Conservation (phyloP, 2,329 filamentous ascomycete genomes). For the Colletotrichum karsti region DNA sequence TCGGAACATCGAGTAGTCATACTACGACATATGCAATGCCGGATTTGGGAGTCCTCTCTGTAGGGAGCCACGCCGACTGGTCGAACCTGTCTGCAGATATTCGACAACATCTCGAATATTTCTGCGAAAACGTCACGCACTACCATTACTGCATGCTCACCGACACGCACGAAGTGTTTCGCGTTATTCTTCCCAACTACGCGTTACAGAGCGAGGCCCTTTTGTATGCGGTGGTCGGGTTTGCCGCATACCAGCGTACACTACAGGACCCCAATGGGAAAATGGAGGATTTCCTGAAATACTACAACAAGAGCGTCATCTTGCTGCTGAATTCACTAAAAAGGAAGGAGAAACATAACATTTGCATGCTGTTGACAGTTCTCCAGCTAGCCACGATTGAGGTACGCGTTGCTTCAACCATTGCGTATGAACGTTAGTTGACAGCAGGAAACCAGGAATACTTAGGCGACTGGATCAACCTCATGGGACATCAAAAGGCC, state of each 20-base stretch:
- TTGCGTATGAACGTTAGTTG: conserved; percentile 21
- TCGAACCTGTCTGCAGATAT: conserved; percentile 73
- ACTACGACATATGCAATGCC: conserved; percentile 35
- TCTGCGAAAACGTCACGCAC: conserved; percentile 78
- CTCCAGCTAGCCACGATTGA: conserved; percentile 94
- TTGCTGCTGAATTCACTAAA: conserved; percentile 77
- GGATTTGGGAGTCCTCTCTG: conserved; percentile 23
- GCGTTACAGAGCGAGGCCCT: conserved; percentile 81
- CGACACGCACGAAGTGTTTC: conserved; percentile 78
- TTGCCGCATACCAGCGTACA: conserved; percentile 87
- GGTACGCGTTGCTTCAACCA: conserved; percentile 57
- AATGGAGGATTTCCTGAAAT: conserved; percentile 83
- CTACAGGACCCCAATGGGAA: conserved; percentile 75
- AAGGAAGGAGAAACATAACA: conserved; percentile 73
- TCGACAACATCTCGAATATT: conserved; percentile 82
- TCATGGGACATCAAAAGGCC: conserved; percentile 91
- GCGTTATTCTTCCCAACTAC: conserved; percentile 72
- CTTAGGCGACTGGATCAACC: conserved; percentile 93
- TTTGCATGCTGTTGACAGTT: conserved; percentile 85
- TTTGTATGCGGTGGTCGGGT: conserved; percentile 86
- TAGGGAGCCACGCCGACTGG: conserved; percentile 52
- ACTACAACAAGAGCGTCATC: conserved; percentile 89
- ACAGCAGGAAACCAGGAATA: conserved; percentile 72
- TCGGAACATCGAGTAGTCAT: conserved; percentile 47
- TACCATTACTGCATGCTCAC: conserved; percentile 84